These are phyloP conservation scores for Venturia pyrina DNA, from an alignment of 2,329 filamentous ascomycete species.

Conservation along the genomic window DNA sequence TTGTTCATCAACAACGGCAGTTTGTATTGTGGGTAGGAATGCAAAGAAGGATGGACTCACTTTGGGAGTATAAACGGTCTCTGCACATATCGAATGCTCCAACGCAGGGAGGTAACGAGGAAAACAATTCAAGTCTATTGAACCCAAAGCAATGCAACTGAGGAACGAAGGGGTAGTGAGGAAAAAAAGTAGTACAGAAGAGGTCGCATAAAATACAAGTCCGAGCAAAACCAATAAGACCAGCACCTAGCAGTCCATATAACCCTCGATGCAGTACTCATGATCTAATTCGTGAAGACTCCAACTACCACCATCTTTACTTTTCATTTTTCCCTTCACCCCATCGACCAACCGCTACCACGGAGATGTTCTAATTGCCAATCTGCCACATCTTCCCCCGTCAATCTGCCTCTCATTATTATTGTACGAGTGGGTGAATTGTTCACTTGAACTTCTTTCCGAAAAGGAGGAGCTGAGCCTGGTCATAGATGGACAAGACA, in stretches of 20 bases:
- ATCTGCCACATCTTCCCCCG: not conserved
- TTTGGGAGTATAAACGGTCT: not conserved
- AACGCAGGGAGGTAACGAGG: not conserved
- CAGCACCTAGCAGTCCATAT: conserved; percentile 2
- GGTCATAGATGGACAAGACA: conserved; percentile 99
- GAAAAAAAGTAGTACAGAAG: conserved; percentile 8
- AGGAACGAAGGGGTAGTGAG: not conserved
- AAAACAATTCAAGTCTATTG: not conserved
- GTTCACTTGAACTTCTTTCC: conserved; percentile 88
- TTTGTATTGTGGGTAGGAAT: not conserved
- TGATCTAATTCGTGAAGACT: conserved; percentile 9
- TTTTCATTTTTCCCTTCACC: not conserved
- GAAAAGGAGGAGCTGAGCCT: conserved; percentile 98
- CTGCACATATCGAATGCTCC: not conserved
- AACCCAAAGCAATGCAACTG: not conserved
- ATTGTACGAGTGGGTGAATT: conserved; percentile 14
- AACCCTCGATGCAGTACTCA: conserved; percentile 3
- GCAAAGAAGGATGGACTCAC: not conserved
- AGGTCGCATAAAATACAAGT: conserved; percentile 11
- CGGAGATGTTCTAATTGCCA: not conserved
- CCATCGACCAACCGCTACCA: not conserved
- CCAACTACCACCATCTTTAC: conserved; percentile 3
- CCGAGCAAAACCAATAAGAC: conserved; percentile 6
- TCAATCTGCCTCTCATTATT: not conserved
- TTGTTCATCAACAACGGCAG: not conserved